phyloP scores from a whole-genome alignment of 768 basidiomycete species.

The Rhodocollybia butyracea region DNA sequence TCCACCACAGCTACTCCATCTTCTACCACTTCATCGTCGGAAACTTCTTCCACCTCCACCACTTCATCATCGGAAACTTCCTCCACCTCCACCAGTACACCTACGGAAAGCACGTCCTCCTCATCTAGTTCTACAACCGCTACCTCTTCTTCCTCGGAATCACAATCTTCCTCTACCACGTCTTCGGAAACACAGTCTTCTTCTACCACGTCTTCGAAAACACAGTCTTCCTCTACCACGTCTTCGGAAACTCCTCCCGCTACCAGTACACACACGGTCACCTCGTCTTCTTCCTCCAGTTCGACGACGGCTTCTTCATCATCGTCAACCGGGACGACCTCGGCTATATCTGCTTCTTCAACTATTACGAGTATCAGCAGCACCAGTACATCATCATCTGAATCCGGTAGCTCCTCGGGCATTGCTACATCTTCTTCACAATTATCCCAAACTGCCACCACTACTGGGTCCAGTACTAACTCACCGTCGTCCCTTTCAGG shows the following conservation, averaged over 20 bases:
- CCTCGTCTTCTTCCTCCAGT: not conserved
- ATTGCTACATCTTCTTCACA: not conserved
- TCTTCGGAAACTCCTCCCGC: not conserved
- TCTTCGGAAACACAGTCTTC: not conserved
- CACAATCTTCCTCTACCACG: not conserved
- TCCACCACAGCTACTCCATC: not conserved
- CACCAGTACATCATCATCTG: not conserved
- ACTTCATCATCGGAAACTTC: not conserved
- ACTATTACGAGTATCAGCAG: not conserved
- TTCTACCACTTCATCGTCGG: not conserved
- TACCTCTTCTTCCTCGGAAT: not conserved
- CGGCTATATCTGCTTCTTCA: not conserved
- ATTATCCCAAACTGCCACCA: not conserved
- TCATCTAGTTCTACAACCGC: not conserved
- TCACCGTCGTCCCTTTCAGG: not conserved
- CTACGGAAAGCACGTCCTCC: not conserved
- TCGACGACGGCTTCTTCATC: not conserved
- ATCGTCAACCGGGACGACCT: not conserved
- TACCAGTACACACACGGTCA: too few species aligned
- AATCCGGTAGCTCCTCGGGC: not conserved
- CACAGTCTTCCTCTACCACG: constrained; percentile 1
- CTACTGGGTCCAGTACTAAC: not conserved
- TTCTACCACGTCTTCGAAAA: not conserved
- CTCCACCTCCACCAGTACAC: not conserved
- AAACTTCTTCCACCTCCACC: not conserved